Evolutionary conservation across 2,329 filamentous ascomycete species (phyloP).

Genomic region (Aspergillus transmontanensis): DNA sequence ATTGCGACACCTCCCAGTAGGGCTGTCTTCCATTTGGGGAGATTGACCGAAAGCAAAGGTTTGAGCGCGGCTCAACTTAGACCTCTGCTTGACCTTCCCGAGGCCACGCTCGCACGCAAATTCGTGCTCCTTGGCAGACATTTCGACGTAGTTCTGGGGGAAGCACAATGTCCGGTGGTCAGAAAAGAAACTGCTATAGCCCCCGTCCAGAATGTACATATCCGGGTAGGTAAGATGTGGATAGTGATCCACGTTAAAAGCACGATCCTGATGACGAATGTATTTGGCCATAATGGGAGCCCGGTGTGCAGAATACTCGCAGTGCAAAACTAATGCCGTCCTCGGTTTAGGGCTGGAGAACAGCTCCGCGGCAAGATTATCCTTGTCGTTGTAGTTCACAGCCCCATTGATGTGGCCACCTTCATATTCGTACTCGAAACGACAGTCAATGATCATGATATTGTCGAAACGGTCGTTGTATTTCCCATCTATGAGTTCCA

Average conservation of each 20-base stretch:
- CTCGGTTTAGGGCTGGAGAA: slow-evolving; percentile 71
- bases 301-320: slow-evolving; percentile 96
- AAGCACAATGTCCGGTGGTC: slow-evolving; percentile 79
- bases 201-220: slow-evolving; percentile 94
- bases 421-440: slow-evolving; percentile 98
- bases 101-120: slow-evolving; percentile 93
- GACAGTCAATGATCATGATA: slow-evolving; percentile 89
- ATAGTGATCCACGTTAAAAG: slow-evolving; percentile 81
- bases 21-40: slow-evolving; percentile 63
- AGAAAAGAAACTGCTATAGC: slow-evolving; percentile 90
- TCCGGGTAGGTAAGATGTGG: slow-evolving; percentile 92
- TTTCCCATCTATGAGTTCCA: slow-evolving; percentile 85
- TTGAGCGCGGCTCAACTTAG: slow-evolving; percentile 82
- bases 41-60: slow-evolving; percentile 91
- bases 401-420: slow-evolving; percentile 93
- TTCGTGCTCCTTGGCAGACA: slow-evolving; percentile 90
- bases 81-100: slow-evolving; percentile 85
- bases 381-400: slow-evolving; percentile 96
- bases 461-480: slow-evolving; percentile 76
- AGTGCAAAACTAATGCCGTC: slow-evolving; percentile 89
- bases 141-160: slow-evolving; percentile 94
- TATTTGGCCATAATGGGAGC: slow-evolving; percentile 96
- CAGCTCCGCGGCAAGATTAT: slow-evolving; percentile 75
- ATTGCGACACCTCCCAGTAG: slow-evolving; percentile 54
- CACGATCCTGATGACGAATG: slow-evolving; percentile 85